Evolutionary conservation across 2,329 filamentous ascomycete species (phyloP).

Genomic region (Botrytis byssoidea): DNA sequence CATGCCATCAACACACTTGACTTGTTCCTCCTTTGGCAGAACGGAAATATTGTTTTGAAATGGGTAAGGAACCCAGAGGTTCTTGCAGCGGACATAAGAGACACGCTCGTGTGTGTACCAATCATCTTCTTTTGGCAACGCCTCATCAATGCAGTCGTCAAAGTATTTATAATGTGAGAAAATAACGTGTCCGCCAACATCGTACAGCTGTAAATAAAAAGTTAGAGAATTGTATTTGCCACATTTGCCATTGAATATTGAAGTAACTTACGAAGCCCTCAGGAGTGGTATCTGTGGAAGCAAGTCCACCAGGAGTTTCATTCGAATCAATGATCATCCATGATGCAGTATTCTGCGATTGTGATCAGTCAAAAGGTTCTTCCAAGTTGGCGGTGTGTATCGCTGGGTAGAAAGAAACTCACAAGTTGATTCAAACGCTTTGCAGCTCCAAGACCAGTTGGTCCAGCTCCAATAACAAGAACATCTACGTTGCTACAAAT

Average conservation of each 20-base stretch:
- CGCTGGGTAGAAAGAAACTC: conserved; percentile 23
- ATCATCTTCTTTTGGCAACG: conserved; percentile 87
- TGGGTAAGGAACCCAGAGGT: conserved; percentile 95
- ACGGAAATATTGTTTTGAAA: conserved; percentile 99
- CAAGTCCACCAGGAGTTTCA: conserved; percentile 90
- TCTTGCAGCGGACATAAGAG: conserved; percentile 97
- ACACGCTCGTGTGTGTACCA: conserved; percentile 99
- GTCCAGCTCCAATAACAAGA: conserved; percentile 95
- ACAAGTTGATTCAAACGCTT: conserved; percentile 98
- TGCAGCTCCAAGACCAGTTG: conserved; percentile 94
- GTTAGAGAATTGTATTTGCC: conserved; percentile 26
- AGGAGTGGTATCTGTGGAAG: conserved; percentile 89
- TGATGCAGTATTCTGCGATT: conserved; percentile 74
- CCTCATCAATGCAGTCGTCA: conserved; percentile 97
- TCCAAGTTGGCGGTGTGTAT: conserved; percentile 25
- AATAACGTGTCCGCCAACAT: conserved; percentile 64
- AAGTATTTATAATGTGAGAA: conserved; percentile 93
- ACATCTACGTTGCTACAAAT: conserved; percentile 76
- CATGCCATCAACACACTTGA: conserved; percentile 89
- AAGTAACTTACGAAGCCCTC: conserved; percentile 86
- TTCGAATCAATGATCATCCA: conserved; percentile 95
- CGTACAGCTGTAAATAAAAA: conserved; percentile 70
- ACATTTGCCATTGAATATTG: conserved; percentile 24
- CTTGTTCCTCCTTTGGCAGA: conserved; percentile 95
- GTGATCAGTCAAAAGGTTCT: conserved; percentile 14